Evolutionary conservation across 2,329 filamentous ascomycete genomes (phyloP).

Genomic region (Leptographium galeiforme): DNA sequence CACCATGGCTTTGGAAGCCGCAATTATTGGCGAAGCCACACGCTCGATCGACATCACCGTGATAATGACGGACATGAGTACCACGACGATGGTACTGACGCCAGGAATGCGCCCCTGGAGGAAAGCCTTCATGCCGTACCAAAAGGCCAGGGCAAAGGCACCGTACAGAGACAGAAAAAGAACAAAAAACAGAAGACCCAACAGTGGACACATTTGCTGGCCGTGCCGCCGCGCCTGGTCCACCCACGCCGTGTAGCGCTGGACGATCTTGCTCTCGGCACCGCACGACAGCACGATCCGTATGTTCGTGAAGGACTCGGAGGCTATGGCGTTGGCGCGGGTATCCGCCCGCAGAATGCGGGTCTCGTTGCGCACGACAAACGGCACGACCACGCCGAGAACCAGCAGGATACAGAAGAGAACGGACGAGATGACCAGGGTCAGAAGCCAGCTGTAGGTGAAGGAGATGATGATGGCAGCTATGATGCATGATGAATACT

Average conservation of each 20-base stretch:
- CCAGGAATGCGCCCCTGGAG: conserved; percentile 30
- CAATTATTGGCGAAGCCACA: conserved; percentile 44
- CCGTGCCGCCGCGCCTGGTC: conserved; percentile 38
- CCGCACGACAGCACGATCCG: conserved; percentile 51
- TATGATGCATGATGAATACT: conserved; percentile 39
- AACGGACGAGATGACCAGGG: conserved; percentile 43
- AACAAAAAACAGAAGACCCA: conserved; percentile 38
- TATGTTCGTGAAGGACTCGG: conserved; percentile 45
- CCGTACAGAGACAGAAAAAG: conserved; percentile 41
- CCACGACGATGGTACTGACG: conserved; percentile 41
- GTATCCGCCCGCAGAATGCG: conserved; percentile 37
- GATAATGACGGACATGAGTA: conserved; percentile 45
- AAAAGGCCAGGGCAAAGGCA: conserved; percentile 46
- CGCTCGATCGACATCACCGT: conserved; percentile 42
- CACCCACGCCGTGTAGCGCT: conserved; percentile 41
- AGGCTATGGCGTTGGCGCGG: conserved; percentile 45
- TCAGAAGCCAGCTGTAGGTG: conserved; percentile 42
- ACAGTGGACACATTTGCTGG: conserved; percentile 33
- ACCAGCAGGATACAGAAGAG: conserved; percentile 41
- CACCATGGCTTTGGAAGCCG: conserved; percentile 42
- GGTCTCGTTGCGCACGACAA: conserved; percentile 38
- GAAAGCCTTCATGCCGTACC: conserved; percentile 44
- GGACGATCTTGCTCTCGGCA: conserved; percentile 39
- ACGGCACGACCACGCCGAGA: conserved; percentile 35
- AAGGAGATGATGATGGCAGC: conserved; percentile 42